phyloP scores from a whole-genome alignment of 192 early-diverging fungal species.

The Chytriomyces sp. region DNA sequence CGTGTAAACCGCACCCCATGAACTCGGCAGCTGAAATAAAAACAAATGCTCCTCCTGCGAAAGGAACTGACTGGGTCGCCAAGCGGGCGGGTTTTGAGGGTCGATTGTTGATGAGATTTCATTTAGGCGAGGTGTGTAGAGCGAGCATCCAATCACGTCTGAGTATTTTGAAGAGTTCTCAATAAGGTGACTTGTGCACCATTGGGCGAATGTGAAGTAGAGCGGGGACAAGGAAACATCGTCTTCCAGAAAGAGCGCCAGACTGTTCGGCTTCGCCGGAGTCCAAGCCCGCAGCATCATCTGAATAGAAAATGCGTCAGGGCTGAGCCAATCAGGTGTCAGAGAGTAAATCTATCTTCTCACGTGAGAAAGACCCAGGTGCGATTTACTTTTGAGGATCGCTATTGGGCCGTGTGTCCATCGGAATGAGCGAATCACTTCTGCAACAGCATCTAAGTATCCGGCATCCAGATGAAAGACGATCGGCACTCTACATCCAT shows the following conservation, averaged over 20 bases:
- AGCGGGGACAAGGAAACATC: conserved; percentile 43
- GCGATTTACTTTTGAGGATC: not conserved
- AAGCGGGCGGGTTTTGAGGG: conserved; percentile 41
- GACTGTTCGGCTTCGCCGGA: conserved; percentile 1
- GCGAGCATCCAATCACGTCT: conserved; percentile 38
- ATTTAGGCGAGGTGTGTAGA: conserved; percentile 45
- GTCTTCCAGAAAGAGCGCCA: conserved; percentile 46
- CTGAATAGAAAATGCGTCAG: not conserved
- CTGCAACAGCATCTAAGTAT: conserved; percentile 6
- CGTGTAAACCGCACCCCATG: conserved; percentile 46
- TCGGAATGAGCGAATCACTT: conserved; percentile 19
- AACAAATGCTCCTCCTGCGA: conserved; percentile 16
- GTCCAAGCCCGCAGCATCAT: conserved; percentile 37
- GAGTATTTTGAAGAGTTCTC: not conserved
- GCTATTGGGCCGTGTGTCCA: conserved; percentile 28
- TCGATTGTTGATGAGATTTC: conserved; percentile 38
- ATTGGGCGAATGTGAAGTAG: conserved; percentile 40
- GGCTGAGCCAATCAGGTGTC: not conserved
- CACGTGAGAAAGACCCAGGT: conserved; percentile 5
- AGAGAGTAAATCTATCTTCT: not conserved
- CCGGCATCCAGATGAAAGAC: conserved; percentile 41
- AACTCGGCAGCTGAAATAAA: conserved; percentile 46
- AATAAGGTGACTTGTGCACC: conserved; percentile 33
- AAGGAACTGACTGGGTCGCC: conserved; percentile 20
- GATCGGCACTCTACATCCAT: conserved; percentile 17